Percentiles rank a stretch among this genome's conserved stretches.
These are phyloP conservation scores for Micractinium conductrix DNA, from an alignment of 139 green algal species.

Conservation along the genomic window DNA sequence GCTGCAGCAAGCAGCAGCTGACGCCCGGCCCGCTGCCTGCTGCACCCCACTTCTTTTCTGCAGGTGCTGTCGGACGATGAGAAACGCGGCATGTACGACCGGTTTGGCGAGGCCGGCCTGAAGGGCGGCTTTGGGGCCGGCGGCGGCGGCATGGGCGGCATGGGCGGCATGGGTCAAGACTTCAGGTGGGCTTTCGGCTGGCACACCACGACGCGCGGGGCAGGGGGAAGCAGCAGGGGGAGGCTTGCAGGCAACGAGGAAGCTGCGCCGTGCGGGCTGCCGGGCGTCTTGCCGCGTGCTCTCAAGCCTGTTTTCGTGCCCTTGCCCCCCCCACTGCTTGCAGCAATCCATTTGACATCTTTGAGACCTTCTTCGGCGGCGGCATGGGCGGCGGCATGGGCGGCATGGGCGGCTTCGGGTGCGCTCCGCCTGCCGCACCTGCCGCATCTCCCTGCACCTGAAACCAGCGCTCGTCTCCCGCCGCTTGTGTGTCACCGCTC, in stretches of 20 bases:
- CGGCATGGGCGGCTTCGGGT: constrained; percentile 62
- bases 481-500: not conserved
- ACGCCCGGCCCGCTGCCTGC: too few species aligned
- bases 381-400: constrained; percentile 68
- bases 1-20: too few species aligned
- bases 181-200: constrained; percentile 56
- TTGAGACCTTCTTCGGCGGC: constrained; percentile 97
- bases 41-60: not conserved
- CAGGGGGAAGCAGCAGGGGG: too few species aligned
- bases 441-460: too few species aligned
- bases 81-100: constrained; percentile 96
- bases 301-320: not conserved
- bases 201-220: too few species aligned
- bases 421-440: not conserved
- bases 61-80: constrained; percentile 97
- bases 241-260: too few species aligned
- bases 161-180: constrained; percentile 69
- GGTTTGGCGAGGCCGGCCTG: constrained; percentile 94
- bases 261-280: too few species aligned
- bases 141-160: constrained; percentile 63
- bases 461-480: too few species aligned
- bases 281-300: too few species aligned
- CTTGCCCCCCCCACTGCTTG: not conserved
- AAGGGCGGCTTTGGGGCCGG: constrained; percentile 64
- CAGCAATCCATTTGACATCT: constrained; percentile 98